Evolutionary conservation across 345 rosid species (phyloP).

Genomic region (Acer saccharum): DNA sequence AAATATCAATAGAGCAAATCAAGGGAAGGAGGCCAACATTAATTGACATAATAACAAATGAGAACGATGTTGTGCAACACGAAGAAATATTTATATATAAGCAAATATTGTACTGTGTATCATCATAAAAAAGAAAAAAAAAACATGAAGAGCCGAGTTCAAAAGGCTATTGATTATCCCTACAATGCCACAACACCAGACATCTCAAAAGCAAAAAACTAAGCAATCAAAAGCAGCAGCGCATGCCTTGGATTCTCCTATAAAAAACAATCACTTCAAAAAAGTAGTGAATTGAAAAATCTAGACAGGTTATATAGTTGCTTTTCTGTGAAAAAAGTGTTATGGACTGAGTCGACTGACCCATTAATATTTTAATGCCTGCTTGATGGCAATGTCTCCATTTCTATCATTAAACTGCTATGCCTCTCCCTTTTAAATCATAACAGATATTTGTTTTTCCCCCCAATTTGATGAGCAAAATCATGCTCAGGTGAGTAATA

Average conservation of each 20-base stretch:
- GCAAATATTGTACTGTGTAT: no score
- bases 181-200: not conserved
- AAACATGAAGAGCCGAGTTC: not conserved
- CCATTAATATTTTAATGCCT: not conserved
- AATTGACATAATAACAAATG: no score
- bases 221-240: constrained; percentile 15
- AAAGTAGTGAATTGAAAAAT: not conserved
- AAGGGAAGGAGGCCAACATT: no score
- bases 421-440: no score
- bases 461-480: not conserved
- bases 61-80: no score
- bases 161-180: constrained; percentile 20
- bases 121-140: no score
- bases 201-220: not conserved
- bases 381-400: constrained; percentile 2
- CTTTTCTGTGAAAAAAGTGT: not conserved
- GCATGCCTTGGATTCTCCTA: constrained; percentile 29
- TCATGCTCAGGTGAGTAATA: not conserved
- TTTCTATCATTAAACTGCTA: constrained; percentile 19
- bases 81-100: no score
- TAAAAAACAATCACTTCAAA: not conserved
- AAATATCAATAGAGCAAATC: no score
- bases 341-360: not conserved
- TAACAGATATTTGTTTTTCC: not conserved
- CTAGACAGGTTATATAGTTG: no score